Evolutionary conservation across 2,329 filamentous ascomycete genomes (phyloP).

Genomic region (Sclerotinia glacialis): DNA sequence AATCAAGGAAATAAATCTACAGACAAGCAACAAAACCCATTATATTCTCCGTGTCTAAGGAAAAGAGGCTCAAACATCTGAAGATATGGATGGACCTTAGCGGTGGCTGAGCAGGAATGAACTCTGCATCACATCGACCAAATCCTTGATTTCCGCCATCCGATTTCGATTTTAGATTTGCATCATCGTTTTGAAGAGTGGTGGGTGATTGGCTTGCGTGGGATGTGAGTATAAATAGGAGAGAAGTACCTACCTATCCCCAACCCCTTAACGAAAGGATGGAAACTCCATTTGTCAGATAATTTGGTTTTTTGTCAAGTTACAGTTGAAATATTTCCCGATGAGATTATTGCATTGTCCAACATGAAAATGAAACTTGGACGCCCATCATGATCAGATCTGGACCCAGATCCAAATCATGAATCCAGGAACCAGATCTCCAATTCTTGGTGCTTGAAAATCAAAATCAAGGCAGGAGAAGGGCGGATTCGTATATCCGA

Average conservation of each 20-base stretch:
- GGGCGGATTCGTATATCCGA: neutral
- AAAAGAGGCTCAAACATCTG: conserved; percentile 1
- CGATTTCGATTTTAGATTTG: neutral
- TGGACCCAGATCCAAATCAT: neutral
- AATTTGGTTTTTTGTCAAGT: neutral
- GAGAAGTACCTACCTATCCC: neutral
- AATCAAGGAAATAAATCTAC: too few species aligned
- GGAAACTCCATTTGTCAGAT: too few species aligned
- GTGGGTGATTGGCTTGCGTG: neutral
- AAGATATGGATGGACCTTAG: neutral
- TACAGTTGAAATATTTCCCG: neutral
- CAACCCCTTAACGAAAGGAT: too few species aligned
- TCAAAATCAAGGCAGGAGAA: neutral
- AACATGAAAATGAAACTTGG: too few species aligned
- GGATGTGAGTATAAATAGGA: neutral
- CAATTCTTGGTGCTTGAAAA: neutral
- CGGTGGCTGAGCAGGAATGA: conserved; percentile 3
- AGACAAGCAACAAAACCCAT: too few species aligned
- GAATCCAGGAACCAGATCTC: conserved; percentile 5
- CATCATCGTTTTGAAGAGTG: neutral
- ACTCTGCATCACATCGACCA: neutral
- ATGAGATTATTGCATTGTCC: neutral
- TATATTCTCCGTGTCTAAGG: neutral
- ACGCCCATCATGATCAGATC: neutral
- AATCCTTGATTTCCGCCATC: neutral